Percentiles rank a stretch among this genome's conserved stretches.
phyloP scores from a whole-genome alignment of 2,329 filamentous ascomycete species.

The Cordyceps javanica region DNA sequence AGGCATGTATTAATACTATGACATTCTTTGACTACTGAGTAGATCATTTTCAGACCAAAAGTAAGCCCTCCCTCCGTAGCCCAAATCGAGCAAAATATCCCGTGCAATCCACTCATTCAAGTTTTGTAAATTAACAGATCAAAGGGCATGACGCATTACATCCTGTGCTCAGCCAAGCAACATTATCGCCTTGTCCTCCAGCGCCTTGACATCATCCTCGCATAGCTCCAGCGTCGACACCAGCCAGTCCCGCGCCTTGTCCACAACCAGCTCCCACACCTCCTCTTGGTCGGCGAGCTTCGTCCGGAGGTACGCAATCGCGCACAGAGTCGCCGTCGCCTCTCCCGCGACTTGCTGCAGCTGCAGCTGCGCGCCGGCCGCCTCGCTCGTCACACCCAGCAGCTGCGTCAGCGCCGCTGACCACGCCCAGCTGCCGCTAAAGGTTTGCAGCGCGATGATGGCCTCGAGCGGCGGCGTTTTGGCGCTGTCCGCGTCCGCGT shows the following conservation, averaged over 20 bases:
- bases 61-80: no score
- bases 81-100: no score
- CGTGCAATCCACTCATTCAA: no score
- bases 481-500: neutral
- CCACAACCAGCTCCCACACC: constrained; percentile 58
- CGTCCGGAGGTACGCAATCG: constrained; percentile 34
- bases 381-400: constrained; percentile 18
- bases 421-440: constrained; percentile 47
- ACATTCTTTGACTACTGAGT: no score
- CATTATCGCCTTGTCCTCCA: constrained; percentile 14
- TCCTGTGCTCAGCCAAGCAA: no score
- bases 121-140: no score
- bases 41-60: no score
- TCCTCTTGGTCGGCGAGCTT: constrained; percentile 41
- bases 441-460: constrained; percentile 50
- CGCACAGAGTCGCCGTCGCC: constrained; percentile 25
- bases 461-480: constrained; percentile 17
- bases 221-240: constrained; percentile 14
- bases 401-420: constrained; percentile 21
- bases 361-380: neutral
- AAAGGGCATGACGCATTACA: no score
- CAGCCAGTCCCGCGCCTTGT: constrained; percentile 52
- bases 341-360: constrained; percentile 3
- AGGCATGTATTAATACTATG: no score
- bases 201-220: constrained; percentile 5